phyloP scores from a whole-genome alignment of 768 basidiomycete species.

The Lactifluus hygrophoroides region DNA sequence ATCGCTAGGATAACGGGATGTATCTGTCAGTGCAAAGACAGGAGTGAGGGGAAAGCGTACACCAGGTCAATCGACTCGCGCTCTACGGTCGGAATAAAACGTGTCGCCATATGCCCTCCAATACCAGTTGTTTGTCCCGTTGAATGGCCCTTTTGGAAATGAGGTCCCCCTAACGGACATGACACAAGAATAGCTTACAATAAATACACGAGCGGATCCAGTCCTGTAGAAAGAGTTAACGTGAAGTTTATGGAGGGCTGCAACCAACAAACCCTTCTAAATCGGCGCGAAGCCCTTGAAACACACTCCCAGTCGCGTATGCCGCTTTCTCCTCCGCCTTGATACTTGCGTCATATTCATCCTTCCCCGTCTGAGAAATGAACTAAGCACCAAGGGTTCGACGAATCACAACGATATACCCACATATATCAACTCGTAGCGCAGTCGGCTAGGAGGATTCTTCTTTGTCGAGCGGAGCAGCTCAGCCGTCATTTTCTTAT shows the following conservation, averaged over 20 bases:
- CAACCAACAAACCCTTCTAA: slow-evolving; percentile 62
- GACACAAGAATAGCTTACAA: slow-evolving; percentile 38
- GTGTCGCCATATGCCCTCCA: slow-evolving; percentile 58
- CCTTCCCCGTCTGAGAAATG: slow-evolving; percentile 59
- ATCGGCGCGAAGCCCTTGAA: slow-evolving; percentile 81
- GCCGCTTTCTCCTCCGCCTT: slow-evolving; percentile 56
- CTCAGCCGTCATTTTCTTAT: slow-evolving; percentile 60
- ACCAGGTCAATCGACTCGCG: slow-evolving; percentile 87
- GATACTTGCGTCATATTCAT: slow-evolving; percentile 66
- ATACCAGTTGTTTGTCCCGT: slow-evolving; percentile 89
- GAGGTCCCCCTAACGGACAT: slow-evolving; percentile 5
- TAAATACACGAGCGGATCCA: slow-evolving; percentile 74
- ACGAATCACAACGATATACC: slow-evolving; percentile 22
- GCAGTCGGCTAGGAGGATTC: slow-evolving; percentile 68
- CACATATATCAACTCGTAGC: slow-evolving; percentile 81
- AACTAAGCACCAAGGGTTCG: not conserved
- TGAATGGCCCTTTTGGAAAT: slow-evolving; percentile 58
- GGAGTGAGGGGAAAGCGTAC: slow-evolving; percentile 33
- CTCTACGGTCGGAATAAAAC: slow-evolving; percentile 95
- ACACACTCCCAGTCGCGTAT: slow-evolving; percentile 67
- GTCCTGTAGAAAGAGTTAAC: slow-evolving; percentile 31
- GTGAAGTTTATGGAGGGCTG: not conserved
- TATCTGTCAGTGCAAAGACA: not conserved
- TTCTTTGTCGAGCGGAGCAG: slow-evolving; percentile 92
- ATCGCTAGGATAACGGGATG: slow-evolving; percentile 41